Evolutionary conservation across 345 rosid species (phyloP).

Genomic region (Gossypium anomalum): DNA sequence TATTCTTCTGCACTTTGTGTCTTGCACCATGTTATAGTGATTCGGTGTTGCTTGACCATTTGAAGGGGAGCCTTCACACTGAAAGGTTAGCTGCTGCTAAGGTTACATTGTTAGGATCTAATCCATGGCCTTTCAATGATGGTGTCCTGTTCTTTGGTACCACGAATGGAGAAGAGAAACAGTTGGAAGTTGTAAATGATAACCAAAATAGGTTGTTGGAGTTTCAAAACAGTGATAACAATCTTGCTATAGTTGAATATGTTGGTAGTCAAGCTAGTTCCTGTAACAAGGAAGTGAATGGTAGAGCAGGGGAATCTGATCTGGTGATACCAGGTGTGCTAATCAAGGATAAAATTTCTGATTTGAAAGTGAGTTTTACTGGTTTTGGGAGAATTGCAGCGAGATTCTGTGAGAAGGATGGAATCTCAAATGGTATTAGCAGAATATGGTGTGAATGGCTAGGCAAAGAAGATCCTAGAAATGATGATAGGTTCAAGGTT

Average conservation of each 20-base stretch:
- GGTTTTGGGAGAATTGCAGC: constrained; percentile 68
- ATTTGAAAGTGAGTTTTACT: constrained; percentile 49
- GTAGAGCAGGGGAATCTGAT: constrained; percentile 21
- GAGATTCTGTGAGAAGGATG: constrained; percentile 43
- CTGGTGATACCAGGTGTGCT: constrained; percentile 51
- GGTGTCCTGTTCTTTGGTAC: constrained; percentile 77
- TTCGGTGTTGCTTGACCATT: constrained; percentile 62
- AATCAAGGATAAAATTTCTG: constrained; percentile 52
- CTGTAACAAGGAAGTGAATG: constrained; percentile 21
- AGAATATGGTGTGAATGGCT: constrained; percentile 96
- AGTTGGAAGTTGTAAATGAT: constrained; percentile 18
- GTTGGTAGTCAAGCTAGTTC: constrained; percentile 23
- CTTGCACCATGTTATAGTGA: constrained; percentile 84
- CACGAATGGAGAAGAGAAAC: constrained; percentile 35
- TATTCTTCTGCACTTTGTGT: constrained; percentile 92
- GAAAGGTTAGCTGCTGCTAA: constrained; percentile 70
- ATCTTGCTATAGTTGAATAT: constrained; percentile 55
- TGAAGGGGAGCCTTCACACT: constrained; percentile 71
- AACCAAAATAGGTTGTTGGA: constrained; percentile 26
- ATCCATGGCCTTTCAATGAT: constrained; percentile 93
- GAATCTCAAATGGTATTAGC: constrained; percentile 33
- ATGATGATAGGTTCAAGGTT: constrained; percentile 30
- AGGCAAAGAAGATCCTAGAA: constrained; percentile 37
- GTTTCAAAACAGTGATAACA: constrained; percentile 26
- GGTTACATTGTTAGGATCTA: constrained; percentile 62